phyloP scores from a whole-genome alignment of 257 asterid genomes.

The Solanum corneliomulleri region DNA sequence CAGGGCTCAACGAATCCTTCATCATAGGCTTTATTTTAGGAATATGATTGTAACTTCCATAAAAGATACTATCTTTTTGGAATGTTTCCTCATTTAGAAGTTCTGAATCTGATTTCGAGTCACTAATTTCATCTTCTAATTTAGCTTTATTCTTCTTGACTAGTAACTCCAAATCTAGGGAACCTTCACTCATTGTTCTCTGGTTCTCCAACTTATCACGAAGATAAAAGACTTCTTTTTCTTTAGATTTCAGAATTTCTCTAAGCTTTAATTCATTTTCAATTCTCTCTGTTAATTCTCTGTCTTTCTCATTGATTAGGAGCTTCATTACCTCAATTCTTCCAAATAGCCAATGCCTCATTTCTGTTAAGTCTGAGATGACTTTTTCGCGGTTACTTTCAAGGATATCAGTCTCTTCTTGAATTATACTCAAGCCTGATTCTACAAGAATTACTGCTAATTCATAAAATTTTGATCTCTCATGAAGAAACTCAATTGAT shows the following conservation, averaged over 20 bases:
- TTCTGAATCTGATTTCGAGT: slow-evolving; percentile 22
- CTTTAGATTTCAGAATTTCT: slow-evolving; percentile 37
- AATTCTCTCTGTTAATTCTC: slow-evolving; percentile 35
- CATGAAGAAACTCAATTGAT: slow-evolving; percentile 58
- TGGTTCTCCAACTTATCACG: slow-evolving; percentile 27
- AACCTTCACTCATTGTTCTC: slow-evolving; percentile 4
- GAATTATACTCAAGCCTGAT: slow-evolving; percentile 42
- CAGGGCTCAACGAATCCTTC: slow-evolving; percentile 10
- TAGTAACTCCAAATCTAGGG: not conserved
- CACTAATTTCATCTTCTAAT: slow-evolving; percentile 17
- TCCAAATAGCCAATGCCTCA: slow-evolving; percentile 45
- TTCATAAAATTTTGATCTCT: slow-evolving; percentile 53
- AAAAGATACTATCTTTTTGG: slow-evolving; percentile 9
- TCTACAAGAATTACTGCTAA: slow-evolving; percentile 61
- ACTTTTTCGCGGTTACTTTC: slow-evolving; percentile 41
- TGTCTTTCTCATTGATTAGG: slow-evolving; percentile 44
- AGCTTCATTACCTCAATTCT: slow-evolving; percentile 42
- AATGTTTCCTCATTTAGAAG: slow-evolving; percentile 34
- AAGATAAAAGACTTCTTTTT: slow-evolving; percentile 23
- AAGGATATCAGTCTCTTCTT: slow-evolving; percentile 39
- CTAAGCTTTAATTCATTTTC: slow-evolving; percentile 45
- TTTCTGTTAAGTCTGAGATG: slow-evolving; percentile 45
- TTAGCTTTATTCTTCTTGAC: slow-evolving; percentile 1
- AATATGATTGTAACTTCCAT: not conserved
- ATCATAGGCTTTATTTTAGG: not conserved